These are phyloP conservation scores for Pseudisothecium myosuroides DNA, from an alignment of 225 moss, liverwort and hornwort genomes.

Conservation along the genomic window DNA sequence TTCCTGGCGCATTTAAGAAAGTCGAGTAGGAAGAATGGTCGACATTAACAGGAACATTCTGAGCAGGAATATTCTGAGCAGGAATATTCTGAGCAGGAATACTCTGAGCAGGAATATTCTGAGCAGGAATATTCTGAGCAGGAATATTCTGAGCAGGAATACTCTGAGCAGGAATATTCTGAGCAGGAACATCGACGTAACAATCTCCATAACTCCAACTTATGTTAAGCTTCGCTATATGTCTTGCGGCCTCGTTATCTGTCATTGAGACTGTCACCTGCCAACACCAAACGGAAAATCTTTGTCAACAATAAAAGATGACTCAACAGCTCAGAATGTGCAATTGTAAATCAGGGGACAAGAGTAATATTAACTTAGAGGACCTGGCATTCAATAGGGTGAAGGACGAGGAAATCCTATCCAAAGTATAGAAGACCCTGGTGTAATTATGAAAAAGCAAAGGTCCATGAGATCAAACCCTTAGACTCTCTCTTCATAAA, in stretches of 20 bases:
- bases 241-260: conserved; percentile 5
- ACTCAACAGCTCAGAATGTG: neutral
- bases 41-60: neutral
- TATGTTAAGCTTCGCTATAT: neutral
- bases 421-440: neutral
- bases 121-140: neutral
- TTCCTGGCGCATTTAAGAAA: neutral
- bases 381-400: neutral
- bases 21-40: neutral
- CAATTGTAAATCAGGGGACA: neutral
- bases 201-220: conserved; percentile 21
- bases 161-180: neutral
- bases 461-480: neutral
- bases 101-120: neutral
- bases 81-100: neutral
- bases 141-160: neutral
- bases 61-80: conserved; percentile 4
- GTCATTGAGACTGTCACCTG: conserved; percentile 11
- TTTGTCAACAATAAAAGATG: neutral
- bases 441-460: neutral
- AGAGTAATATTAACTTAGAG: neutral
- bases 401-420: neutral
- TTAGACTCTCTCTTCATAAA: neutral
- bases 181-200: conserved; percentile 1
- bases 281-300: neutral